Evolutionary conservation across 2,329 filamentous ascomycete genomes (phyloP).

Genomic region (Phyllosticta ampelicida): DNA sequence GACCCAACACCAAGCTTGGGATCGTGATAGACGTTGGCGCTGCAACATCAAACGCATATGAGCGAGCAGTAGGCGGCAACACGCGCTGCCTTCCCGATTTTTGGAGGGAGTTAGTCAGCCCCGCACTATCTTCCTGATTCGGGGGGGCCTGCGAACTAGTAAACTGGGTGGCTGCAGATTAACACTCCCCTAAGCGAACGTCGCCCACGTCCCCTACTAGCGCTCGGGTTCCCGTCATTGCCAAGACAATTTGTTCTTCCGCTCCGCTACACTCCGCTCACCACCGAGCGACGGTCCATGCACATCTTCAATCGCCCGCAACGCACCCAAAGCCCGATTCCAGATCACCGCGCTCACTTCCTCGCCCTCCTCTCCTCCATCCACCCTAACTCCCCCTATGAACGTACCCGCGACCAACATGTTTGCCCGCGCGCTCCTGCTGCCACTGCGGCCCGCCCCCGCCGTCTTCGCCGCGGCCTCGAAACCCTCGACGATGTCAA

Average conservation of each 20-base stretch:
- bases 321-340: neutral
- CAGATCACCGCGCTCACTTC: neutral
- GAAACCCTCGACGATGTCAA: neutral
- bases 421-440: constrained; percentile 24
- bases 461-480: neutral
- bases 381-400: neutral
- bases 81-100: no score
- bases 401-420: constrained; percentile 13
- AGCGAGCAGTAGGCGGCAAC: no score
- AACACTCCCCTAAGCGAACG: no score
- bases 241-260: neutral
- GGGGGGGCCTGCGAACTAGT: no score
- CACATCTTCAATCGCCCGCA: neutral
- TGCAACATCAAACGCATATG: no score
- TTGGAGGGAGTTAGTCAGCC: no score
- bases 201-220: no score
- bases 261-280: neutral
- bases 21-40: no score
- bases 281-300: neutral
- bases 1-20: no score
- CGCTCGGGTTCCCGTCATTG: no score
- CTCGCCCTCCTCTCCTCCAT: neutral
- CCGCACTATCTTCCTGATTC: no score
- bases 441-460: constrained; percentile 17
- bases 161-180: no score